Conservation (phyloP, 2,329 filamentous ascomycete species). For the Hymenotorrendiella dingleyae region DNA sequence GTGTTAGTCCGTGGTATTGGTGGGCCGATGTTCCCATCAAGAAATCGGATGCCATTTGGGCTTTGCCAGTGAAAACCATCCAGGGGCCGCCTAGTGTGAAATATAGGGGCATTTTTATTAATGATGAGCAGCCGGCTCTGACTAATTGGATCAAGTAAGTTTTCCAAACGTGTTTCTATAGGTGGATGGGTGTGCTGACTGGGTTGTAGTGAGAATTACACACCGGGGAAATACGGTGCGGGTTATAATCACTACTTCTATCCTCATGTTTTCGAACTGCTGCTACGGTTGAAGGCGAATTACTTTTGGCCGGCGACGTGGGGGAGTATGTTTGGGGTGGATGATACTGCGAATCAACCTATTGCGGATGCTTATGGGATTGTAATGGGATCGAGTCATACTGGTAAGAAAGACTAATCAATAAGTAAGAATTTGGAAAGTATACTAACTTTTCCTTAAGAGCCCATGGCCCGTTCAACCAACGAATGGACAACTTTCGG, state of each 20-base stretch:
- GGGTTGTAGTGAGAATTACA: conserved; percentile 38
- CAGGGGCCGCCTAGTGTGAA: conserved; percentile 48
- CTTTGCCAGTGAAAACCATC: conserved; percentile 31
- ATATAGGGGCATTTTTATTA: conserved; percentile 54
- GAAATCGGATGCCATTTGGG: conserved; percentile 1
- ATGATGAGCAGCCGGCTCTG: conserved; percentile 53
- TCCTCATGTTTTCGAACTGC: conserved; percentile 61
- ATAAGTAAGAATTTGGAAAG: neutral
- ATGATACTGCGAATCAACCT: conserved; percentile 62
- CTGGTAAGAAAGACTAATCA: conserved; percentile 11
- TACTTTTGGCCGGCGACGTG: conserved; percentile 71
- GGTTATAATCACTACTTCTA: conserved; percentile 60
- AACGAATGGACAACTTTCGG: conserved; percentile 47
- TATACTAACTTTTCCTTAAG: conserved; percentile 32
- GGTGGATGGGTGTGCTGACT: neutral
- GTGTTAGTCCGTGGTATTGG: conserved; percentile 60
- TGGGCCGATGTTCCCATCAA: conserved; percentile 27
- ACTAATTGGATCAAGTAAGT: conserved; percentile 54
- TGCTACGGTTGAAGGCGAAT: conserved; percentile 64
- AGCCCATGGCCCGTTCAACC: conserved; percentile 61
- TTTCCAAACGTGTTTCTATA: neutral
- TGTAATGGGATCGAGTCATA: conserved; percentile 68
- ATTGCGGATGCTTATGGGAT: conserved; percentile 69
- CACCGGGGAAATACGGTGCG: conserved; percentile 31
- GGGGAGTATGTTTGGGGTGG: conserved; percentile 66